Conservation (phyloP, 257 asterid genomes). For the Capsicum rhomboideum region DNA sequence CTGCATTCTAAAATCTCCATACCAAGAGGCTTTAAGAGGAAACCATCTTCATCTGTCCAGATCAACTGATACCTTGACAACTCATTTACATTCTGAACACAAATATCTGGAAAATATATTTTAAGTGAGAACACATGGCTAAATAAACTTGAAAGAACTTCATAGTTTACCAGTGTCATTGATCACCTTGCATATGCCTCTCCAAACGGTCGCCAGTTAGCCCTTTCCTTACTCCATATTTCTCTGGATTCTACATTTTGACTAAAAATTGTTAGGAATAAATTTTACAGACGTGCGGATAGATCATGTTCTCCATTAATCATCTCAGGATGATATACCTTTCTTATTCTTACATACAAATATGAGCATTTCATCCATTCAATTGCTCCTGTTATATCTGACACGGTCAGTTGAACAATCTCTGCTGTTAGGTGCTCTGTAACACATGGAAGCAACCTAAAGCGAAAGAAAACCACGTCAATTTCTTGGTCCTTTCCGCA, state of each 20-base stretch:
- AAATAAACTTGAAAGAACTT: not conserved
- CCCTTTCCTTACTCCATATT: conserved; percentile 55
- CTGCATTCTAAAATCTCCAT: conserved; percentile 9
- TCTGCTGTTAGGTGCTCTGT: conserved; percentile 97
- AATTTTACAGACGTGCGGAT: conserved; percentile 4
- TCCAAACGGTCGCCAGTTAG: conserved; percentile 47
- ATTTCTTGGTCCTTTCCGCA: not conserved
- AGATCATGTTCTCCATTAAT: conserved; percentile 6
- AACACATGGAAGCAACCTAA: conserved; percentile 82
- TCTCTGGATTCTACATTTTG: conserved; percentile 73
- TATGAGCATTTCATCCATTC: conserved; percentile 97
- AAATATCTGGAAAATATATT: conserved; percentile 46
- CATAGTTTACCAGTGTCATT: not conserved
- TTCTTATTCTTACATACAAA: conserved; percentile 88
- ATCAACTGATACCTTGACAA: conserved; percentile 70
- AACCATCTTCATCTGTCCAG: conserved; percentile 97
- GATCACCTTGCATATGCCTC: conserved; percentile 79
- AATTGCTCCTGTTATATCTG: conserved; percentile 84
- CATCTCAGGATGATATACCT: conserved; percentile 45
- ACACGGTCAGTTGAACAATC: conserved; percentile 84
- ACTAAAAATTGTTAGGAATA: conserved; percentile 26
- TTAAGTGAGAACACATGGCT: conserved; percentile 1
- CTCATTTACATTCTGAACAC: conserved; percentile 83
- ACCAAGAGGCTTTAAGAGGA: conserved; percentile 89
- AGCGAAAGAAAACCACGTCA: conserved; percentile 22